Percentiles rank a stretch among this genome's conserved stretches.
Conservation (phyloP, 352 stramenopile genomes). For the Globisporangium nagaii region DNA sequence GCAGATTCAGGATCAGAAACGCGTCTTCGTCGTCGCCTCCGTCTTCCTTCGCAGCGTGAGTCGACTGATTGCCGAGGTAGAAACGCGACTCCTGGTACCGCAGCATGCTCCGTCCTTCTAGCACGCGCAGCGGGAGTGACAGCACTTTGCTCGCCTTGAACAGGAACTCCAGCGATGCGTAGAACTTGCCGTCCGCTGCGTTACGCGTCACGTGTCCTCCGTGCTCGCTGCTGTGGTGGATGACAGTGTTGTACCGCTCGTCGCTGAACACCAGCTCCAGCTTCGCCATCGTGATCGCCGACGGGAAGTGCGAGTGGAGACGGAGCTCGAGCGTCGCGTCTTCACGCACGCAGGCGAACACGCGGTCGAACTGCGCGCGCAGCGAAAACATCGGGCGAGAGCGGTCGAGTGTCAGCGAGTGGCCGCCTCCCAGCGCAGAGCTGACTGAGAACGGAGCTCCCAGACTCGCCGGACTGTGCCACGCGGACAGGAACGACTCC, state of each 20-base stretch:
- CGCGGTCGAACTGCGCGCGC: slow-evolving; percentile 49
- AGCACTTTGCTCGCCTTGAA: slow-evolving; percentile 31
- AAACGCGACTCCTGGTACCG: slow-evolving; percentile 64
- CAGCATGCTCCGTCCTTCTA: slow-evolving; percentile 48
- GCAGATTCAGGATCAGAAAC: slow-evolving; percentile 56
- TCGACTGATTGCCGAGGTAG: slow-evolving; percentile 34
- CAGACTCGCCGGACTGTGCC: slow-evolving; percentile 37
- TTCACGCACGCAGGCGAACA: slow-evolving; percentile 66
- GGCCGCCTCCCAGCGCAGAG: slow-evolving; percentile 28
- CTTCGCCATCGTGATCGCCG: slow-evolving; percentile 44
- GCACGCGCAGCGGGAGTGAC: slow-evolving; percentile 39
- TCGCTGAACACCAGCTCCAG: slow-evolving; percentile 74
- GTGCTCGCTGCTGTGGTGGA: slow-evolving; percentile 31
- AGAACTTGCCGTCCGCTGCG: slow-evolving; percentile 30
- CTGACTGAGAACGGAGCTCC: slow-evolving; percentile 34
- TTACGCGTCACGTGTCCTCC: slow-evolving; percentile 8
- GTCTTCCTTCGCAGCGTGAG: not conserved
- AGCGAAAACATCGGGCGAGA: slow-evolving; percentile 46
- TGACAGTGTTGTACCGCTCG: slow-evolving; percentile 59
- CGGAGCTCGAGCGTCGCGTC: slow-evolving; percentile 42
- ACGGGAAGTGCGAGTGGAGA: slow-evolving; percentile 55
- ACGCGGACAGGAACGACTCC: slow-evolving; percentile 57
- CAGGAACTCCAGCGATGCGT: slow-evolving; percentile 43
- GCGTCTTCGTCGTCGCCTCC: slow-evolving; percentile 22
- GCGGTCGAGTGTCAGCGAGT: slow-evolving; percentile 48